phyloP scores from a whole-genome alignment of 345 rosid genomes.

The Camelina hispida region DNA sequence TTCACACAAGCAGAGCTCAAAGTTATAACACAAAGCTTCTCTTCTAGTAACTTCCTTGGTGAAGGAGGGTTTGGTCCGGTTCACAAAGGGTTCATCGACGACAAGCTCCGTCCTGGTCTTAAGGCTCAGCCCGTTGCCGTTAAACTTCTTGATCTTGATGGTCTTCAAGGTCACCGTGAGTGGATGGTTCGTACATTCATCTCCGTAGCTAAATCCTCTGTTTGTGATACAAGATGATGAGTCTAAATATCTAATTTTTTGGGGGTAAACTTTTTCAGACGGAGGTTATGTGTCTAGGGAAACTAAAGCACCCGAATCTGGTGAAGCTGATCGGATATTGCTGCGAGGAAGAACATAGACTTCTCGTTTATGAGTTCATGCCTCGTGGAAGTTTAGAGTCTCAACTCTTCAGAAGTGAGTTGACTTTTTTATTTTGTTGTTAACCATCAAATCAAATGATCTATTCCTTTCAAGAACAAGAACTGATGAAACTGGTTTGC shows the following conservation, averaged over 20 bases:
- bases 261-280: slow-evolving; percentile 47
- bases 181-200: slow-evolving; percentile 72
- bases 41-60: slow-evolving; percentile 72
- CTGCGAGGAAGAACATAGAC: slow-evolving; percentile 78
- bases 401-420: slow-evolving; percentile 82
- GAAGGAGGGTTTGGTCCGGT: slow-evolving; percentile 96
- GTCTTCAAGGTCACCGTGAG: slow-evolving; percentile 84
- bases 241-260: not conserved
- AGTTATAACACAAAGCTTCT: slow-evolving; percentile 76
- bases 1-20: slow-evolving; percentile 76
- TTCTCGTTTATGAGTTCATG: slow-evolving; percentile 85
- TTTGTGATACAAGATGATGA: not conserved
- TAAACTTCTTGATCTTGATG: slow-evolving; percentile 74
- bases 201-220: not conserved
- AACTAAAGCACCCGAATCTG: slow-evolving; percentile 76
- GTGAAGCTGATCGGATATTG: slow-evolving; percentile 91
- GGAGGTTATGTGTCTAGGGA: slow-evolving; percentile 83
- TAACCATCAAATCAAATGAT: not conserved
- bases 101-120: slow-evolving; percentile 72
- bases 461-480: not conserved
- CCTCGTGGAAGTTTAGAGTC: slow-evolving; percentile 92
- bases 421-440: not conserved
- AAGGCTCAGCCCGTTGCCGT: slow-evolving; percentile 89
- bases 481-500: slow-evolving; percentile 20
- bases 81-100: slow-evolving; percentile 88